phyloP scores from a whole-genome alignment of 257 asterid genomes.

The Ligustrum vulgare region DNA sequence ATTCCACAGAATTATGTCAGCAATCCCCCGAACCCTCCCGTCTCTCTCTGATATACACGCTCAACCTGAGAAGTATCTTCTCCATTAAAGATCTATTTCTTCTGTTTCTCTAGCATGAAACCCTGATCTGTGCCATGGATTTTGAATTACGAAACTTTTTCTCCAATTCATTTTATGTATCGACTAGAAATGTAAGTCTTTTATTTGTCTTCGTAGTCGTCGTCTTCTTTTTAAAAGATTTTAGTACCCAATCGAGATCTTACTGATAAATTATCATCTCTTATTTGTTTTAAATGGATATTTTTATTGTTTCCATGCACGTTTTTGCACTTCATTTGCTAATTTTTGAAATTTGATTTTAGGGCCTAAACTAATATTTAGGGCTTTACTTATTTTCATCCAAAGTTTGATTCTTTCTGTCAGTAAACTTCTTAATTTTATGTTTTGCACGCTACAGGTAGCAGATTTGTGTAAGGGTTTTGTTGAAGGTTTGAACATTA shows the following conservation, averaged over 20 bases:
- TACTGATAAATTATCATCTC: not conserved
- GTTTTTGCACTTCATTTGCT: constrained; percentile 2
- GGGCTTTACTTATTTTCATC: constrained; percentile 27
- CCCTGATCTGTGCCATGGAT: not conserved
- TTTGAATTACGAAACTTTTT: not conserved
- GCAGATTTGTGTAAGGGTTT: constrained; percentile 12
- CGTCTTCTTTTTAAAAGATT: not conserved
- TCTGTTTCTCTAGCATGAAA: not conserved
- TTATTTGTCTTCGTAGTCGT: too few species aligned
- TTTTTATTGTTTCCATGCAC: not conserved
- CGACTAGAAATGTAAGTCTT: not conserved
- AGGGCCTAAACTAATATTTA: constrained; percentile 24
- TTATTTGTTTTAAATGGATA: not conserved
- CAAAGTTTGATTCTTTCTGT: constrained; percentile 18
- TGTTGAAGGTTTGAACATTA: constrained; percentile 22
- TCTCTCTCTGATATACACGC: not conserved
- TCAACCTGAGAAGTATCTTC: not conserved
- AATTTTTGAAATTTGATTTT: constrained; percentile 13
- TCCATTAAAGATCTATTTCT: not conserved
- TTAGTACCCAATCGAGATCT: not conserved
- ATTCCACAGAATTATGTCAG: not conserved
- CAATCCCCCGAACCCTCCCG: not conserved
- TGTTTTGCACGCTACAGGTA: constrained; percentile 42
- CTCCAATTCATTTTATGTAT: not conserved
- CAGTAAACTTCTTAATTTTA: constrained; percentile 5